Percentiles rank a stretch among this genome's conserved stretches.
These are phyloP conservation scores for Leishmania major DNA, from an alignment of 208 protist genomes.

Conservation along the genomic window DNA sequence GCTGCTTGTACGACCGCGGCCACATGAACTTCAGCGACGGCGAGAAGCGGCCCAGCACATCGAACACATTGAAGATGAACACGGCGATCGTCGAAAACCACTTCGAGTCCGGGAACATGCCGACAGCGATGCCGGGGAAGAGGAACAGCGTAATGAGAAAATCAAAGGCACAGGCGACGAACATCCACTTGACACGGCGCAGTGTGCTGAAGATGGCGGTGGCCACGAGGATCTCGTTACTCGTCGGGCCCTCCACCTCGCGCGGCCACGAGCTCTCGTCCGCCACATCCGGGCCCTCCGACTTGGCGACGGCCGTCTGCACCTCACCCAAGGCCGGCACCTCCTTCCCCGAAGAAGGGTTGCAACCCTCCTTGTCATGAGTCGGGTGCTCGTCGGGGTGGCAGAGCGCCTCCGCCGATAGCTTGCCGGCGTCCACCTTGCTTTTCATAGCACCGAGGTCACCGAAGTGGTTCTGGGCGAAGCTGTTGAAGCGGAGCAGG, in stretches of 20 bases:
- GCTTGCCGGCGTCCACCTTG: constrained; percentile 24
- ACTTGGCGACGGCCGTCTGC: not conserved
- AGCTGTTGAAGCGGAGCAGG: constrained; percentile 49
- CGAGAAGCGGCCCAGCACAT: constrained; percentile 51
- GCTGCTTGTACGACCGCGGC: constrained; percentile 34
- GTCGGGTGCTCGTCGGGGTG: constrained; percentile 9
- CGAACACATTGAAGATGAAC: constrained; percentile 64
- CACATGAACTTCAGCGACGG: constrained; percentile 47
- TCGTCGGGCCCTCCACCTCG: constrained; percentile 14
- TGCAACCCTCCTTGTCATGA: not conserved
- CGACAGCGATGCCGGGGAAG: constrained; percentile 53
- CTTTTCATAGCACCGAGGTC: constrained; percentile 24
- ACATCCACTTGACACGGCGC: constrained; percentile 38
- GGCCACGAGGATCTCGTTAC: constrained; percentile 18
- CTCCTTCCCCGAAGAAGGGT: not conserved
- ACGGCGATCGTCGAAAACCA: constrained; percentile 64
- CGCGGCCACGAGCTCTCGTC: not conserved
- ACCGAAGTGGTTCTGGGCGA: constrained; percentile 39
- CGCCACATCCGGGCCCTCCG: not conserved
- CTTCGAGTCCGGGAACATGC: constrained; percentile 46
- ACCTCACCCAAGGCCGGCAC: not conserved
- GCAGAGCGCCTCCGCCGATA: not conserved
- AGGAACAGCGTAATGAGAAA: constrained; percentile 69
- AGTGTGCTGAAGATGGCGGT: constrained; percentile 29
- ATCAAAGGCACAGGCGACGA: constrained; percentile 38